Conservation (phyloP, 148 eudicot genomes). For the Limonium bicolor region DNA sequence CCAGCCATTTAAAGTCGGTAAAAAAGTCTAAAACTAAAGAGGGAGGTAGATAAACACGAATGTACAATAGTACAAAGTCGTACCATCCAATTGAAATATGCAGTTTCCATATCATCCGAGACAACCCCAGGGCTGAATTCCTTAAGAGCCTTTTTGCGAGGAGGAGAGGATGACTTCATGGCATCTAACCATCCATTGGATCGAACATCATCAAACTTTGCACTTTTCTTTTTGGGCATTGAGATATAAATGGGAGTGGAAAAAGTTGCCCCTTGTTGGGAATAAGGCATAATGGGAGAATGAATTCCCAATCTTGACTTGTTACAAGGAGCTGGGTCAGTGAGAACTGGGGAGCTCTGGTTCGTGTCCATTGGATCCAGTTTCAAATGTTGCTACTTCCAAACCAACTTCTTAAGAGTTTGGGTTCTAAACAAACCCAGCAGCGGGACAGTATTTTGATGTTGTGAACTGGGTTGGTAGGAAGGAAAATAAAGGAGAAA, state of each 20-base stretch:
- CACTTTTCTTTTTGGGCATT: conserved; percentile 43
- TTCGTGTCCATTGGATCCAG: conserved; percentile 42
- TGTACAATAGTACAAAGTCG: neutral
- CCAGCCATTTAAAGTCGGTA: neutral
- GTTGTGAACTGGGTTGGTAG: neutral
- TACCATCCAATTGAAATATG: conserved; percentile 66
- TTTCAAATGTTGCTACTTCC: conserved; percentile 8
- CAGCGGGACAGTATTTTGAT: neutral
- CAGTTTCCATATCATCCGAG: conserved; percentile 41
- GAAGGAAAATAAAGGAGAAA: neutral
- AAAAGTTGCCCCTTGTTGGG: conserved; percentile 35
- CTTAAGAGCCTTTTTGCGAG: conserved; percentile 47
- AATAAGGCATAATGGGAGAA: conserved; percentile 24
- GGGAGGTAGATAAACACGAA: neutral
- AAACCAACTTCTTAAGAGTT: neutral
- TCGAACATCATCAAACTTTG: conserved; percentile 55
- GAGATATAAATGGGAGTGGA: conserved; percentile 22
- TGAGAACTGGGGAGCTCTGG: conserved; percentile 48
- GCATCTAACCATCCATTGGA: conserved; percentile 86
- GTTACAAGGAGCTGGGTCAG: conserved; percentile 51
- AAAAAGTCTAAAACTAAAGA: neutral
- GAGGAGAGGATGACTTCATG: conserved; percentile 82
- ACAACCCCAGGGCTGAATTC: conserved; percentile 29
- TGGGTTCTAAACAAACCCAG: neutral
- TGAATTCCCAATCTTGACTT: conserved; percentile 43